Evolutionary conservation across 164 flowering plant species (phyloP), one percentile per base, ranked within the genome.

Genomic region (Houttuynia cordata): DNA sequence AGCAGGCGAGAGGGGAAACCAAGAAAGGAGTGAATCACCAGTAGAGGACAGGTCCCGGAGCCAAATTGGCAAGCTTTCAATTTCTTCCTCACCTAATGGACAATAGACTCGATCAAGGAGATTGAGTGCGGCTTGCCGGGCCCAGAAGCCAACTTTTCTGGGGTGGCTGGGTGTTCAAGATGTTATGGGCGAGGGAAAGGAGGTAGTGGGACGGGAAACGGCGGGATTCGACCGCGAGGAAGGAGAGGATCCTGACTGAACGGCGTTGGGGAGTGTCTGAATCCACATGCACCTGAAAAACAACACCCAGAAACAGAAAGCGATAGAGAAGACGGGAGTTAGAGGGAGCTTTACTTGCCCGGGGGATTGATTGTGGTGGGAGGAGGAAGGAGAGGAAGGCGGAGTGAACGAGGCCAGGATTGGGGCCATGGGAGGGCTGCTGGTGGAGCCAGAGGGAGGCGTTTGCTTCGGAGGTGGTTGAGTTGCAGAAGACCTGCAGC

Each of bases 181-280:
- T 41, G 59, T 64, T 58, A 49, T 69, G 60, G 30, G 86, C 85
- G 34, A 90, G 76, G 8, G 40, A 58, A 37, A 51, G 51, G 65
- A 90, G 70, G 4, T 79, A 82, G 49, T 60, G 58, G 4, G 64
- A 7, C 30, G 76, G 67, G 60, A 90, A 87, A 50, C 81, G 74
- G 60, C 34, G 41, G 8, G 53, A 66, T 25, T 87, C 90, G n/a
- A 68, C 51, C 42, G 68, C 68, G 10, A 90, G 80, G 72, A 82
- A 90, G 1, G 87, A 80, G 12, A 87, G 69, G 57, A 90, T 74
- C 22, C 86, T 66, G 86, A 73, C 61, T 90, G 95, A 51, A 82
- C 77, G 22, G 68, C 53, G 58, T 47, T 25, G 0, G 97, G 97
- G 23, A 90, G 72, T 19, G 88, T 85, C 70, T 81, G 79, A 18